Evolutionary conservation across 1,284 basidiomycete genomes (phyloP), one percentile per base, ranked within the genome.

Genomic region (Pyrrhoderma lamaoense): DNA sequence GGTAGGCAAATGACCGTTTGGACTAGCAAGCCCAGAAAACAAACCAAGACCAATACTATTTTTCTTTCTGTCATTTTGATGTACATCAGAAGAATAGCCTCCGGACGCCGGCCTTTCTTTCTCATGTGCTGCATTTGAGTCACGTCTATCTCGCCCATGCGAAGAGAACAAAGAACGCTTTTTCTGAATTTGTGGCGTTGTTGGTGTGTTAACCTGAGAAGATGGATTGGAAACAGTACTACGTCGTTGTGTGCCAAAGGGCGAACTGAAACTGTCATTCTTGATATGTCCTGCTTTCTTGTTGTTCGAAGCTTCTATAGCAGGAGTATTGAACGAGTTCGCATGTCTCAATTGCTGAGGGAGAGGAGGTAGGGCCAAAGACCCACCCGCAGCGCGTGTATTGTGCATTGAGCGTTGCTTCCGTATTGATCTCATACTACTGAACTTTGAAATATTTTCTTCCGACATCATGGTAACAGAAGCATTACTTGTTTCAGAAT

Each of bases 331-430:
- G 38, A 56, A 56, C 8, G 55, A 56, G 39, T 37, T 58, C 14
- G 48, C 49, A 46, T 58, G 57, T 44, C 57, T 42, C 14, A 58
- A 42, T 16, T 45, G 36, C 21, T 52, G 50, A 19, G 45, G 47
- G 22, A 47, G 45, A 19, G 51, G 46, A 3, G 54, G 54, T 5
- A 53, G 22, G 42, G 47, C 43, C 19, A 54, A 23, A 7, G 47
- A 51, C 5, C 49, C 49, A 11, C 45, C 53, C 14, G 49, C 18
- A 9, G 46, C 46, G 25, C 51, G 54, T 11, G 57, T 54, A 42
- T 56, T 54, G 45, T 58, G 57, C 47, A 58, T 47, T 7, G 57
- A 58, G 23, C 57, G 55, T 39, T 58, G 57, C 37, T 56, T 58
- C n/a, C 55, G 39, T 35, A 57, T 21, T 13, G 54, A 36, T 40